Base-by-base conservation (phyloP, 2,329 filamentous ascomycete genomes). In the Sporothrix pallida region DNA sequence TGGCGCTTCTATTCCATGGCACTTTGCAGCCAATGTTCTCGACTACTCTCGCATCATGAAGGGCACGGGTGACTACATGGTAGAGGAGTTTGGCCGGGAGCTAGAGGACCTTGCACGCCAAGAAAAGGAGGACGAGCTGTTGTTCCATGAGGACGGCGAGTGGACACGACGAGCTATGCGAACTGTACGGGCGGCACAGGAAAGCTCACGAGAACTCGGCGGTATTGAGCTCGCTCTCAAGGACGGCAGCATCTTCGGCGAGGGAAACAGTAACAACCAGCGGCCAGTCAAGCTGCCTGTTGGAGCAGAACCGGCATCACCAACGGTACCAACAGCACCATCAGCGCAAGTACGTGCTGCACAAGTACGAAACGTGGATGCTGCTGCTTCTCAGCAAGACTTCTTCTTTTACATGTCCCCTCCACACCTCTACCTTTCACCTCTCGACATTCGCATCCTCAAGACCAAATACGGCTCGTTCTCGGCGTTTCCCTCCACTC, bases 21-120 rank as follows among this genome's bases (percentile, higher is more conserved):
- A 97, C 81, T 94, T 96, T 82, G 94, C 93, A 6, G 94, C 94
- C 10, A 97, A 97, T 78, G 94, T 97, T 50, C 88, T 76, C 80
- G 96, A 99, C 80, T 99, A 98, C 81, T 94, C 95, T 17, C 90
- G 95, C 54, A 92, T 98, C 72, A 97, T 99, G 93, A 97, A 95
- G 80, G 96, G 95, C 7, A 95, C 93, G 4, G 90, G 92, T 78
- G 90, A 92, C 48, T 99, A 99, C 80, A 95, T 99, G 91, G 80
- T 85, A 13, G 86, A 89, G 71, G 93, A 98, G 79, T 95, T 91
- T 78, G 90, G 97, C 75, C 84, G 88, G 52, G 95, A 98, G 80
- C 90, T 97, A 50, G 84, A 88, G 54, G 90, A 93, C 20, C 84
- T 99, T 31, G 84, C 89, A 74, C 86, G 86, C 75, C 94, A 97